A percentile compares a stretch with the other conserved stretches of the same genome.
These are phyloP conservation scores for Shiraia bambusicola DNA, from an alignment of 2,329 filamentous ascomycete genomes.

Conservation along the genomic window DNA sequence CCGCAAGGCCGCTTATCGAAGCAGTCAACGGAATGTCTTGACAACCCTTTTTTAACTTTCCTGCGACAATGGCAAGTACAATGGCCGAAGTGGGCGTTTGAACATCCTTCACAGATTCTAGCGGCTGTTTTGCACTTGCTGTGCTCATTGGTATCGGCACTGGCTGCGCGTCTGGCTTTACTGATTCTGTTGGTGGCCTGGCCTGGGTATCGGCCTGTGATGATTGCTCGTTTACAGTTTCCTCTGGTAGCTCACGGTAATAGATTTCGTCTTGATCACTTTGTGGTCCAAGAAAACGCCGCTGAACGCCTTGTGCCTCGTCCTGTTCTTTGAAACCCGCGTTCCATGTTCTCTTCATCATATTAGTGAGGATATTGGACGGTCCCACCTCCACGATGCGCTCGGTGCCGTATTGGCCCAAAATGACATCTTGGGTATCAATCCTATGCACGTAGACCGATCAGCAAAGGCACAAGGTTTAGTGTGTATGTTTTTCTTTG, in stretches of 20 bases:
- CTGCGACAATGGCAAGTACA: conserved; percentile 83
- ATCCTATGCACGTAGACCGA: conserved; percentile 99
- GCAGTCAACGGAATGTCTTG: conserved; percentile 89
- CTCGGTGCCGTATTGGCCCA: conserved; percentile 93
- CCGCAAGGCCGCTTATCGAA: conserved; percentile 97
- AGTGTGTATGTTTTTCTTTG: no score
- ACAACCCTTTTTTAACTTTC: conserved; percentile 95
- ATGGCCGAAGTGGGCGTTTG: no score
- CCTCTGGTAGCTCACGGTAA: conserved; percentile 95
- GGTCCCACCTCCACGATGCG: conserved; percentile 97
- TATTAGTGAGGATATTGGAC: conserved; percentile 92
- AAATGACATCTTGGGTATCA: conserved; percentile 99
- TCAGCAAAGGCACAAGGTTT: no score
- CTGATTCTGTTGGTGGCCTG: no score
- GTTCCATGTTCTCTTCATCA: conserved; percentile 93
- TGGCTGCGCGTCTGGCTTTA: no score
- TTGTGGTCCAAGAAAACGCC: conserved; percentile 98
- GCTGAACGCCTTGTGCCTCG: conserved; percentile 91
- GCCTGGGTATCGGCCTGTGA: conserved; percentile 48
- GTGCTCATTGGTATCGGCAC: conserved; percentile 54
- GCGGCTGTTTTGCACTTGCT: conserved; percentile 79
- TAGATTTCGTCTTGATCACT: conserved; percentile 99
- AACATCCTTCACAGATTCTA: conserved; percentile 89
- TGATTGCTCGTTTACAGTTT: conserved; percentile 74
- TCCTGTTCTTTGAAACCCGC: conserved; percentile 99